Conservation (phyloP, 169 alveolate species). For the Plasmodium malariae region DNA sequence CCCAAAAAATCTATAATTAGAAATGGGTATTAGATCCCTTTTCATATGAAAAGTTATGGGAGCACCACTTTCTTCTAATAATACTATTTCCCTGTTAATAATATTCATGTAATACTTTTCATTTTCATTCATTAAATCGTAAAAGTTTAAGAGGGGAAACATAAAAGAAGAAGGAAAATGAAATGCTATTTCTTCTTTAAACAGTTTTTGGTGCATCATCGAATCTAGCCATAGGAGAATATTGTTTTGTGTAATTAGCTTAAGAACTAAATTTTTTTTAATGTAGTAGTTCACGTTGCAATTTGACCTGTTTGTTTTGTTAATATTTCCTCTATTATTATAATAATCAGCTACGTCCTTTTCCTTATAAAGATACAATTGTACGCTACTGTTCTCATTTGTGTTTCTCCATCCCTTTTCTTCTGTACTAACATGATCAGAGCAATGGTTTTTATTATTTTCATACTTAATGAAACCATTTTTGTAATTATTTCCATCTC, state of each 20-base stretch:
- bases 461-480: neutral
- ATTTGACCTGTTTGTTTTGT: neutral
- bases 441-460: neutral
- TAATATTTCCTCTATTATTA: neutral
- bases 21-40: neutral
- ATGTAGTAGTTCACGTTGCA: constrained; percentile 16
- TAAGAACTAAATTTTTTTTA: constrained; percentile 32
- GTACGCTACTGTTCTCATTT: neutral
- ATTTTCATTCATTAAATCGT: constrained; percentile 21
- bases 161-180: constrained; percentile 56
- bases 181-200: constrained; percentile 44
- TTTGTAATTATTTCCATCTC: neutral
- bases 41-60: too few species aligned
- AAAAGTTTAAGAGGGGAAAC: constrained; percentile 58
- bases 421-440: neutral
- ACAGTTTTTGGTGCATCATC: constrained; percentile 47
- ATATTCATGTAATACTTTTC: constrained; percentile 12
- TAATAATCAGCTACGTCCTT: neutral
- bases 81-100: too few species aligned
- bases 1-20: neutral
- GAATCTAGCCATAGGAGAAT: constrained; percentile 57
- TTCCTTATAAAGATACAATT: neutral
- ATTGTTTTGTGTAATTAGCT: constrained; percentile 42
- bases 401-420: neutral
- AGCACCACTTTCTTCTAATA: too few species aligned